These are phyloP conservation scores for Cajanus cajan DNA, from an alignment of 306 rosid genomes.

Conservation along the genomic window DNA sequence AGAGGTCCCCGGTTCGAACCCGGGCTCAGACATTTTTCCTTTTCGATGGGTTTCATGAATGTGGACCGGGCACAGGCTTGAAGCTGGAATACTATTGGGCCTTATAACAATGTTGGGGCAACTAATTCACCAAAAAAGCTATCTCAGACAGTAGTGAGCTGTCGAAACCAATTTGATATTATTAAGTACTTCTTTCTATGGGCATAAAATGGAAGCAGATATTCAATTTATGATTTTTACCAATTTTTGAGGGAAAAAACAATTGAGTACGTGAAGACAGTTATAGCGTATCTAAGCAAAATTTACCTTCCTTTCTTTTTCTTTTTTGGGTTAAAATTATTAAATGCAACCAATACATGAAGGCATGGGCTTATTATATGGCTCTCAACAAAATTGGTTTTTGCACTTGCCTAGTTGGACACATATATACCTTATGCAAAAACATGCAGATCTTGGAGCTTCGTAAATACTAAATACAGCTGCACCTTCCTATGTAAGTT, in stretches of 20 bases:
- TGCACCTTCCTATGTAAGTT: no score
- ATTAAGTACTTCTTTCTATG: no score
- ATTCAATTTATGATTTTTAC: no score
- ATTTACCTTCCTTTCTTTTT: not conserved
- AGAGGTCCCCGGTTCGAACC: slow-evolving; percentile 46
- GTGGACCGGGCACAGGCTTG: no score
- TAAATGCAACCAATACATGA: not conserved
- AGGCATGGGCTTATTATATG: slow-evolving; percentile 88
- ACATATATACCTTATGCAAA: slow-evolving; percentile 71
- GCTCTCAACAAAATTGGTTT: slow-evolving; percentile 88
- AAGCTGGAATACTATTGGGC: not conserved
- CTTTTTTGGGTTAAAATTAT: not conserved
- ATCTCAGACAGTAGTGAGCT: no score
- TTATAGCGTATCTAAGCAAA: not conserved
- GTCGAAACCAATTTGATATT: no score
- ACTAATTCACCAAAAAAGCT: not conserved
- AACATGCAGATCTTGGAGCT: slow-evolving; percentile 68
- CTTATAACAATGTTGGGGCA: not conserved
- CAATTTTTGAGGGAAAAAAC: not conserved
- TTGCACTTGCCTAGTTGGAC: slow-evolving; percentile 78
- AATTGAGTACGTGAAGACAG: not conserved
- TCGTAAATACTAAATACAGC: no score
- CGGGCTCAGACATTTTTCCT: slow-evolving; percentile 33
- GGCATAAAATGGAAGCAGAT: no score
- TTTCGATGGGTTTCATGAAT: no score